Percentiles rank a stretch among this genome's conserved stretches.
Evolutionary conservation across 75 land plant species (phyloP).

Genomic region (Cunninghamia lanceolata): DNA sequence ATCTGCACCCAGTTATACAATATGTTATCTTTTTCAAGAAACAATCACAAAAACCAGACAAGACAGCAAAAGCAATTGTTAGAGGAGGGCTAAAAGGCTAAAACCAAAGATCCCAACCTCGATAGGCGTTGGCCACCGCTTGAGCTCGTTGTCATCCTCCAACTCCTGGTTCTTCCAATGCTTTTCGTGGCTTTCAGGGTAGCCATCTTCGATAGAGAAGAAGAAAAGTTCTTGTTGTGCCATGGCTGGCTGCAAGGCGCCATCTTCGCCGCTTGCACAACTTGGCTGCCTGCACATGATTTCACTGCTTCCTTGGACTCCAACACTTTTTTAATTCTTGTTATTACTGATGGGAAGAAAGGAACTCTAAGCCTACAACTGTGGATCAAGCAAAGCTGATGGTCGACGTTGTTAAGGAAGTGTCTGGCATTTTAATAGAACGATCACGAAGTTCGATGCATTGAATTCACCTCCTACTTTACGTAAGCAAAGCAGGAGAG

Average conservation of each 20-base stretch:
- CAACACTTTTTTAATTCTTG: background rate
- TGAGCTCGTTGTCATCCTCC: background rate
- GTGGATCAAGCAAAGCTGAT: background rate
- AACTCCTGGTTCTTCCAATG: background rate
- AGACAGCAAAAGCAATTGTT: background rate
- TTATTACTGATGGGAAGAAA: background rate
- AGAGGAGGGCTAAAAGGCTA: background rate
- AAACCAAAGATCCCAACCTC: background rate
- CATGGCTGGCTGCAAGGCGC: background rate
- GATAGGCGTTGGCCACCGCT: background rate
- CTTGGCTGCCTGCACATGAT: background rate
- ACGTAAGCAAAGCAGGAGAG: background rate
- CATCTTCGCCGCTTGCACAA: background rate
- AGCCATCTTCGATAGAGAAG: background rate
- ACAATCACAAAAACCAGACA: too few relatives aligned
- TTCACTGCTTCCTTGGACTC: background rate
- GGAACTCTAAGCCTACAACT: background rate
- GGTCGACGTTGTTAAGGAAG: background rate
- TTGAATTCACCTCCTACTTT: background rate
- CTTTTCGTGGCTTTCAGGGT: background rate
- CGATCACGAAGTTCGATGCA: background rate
- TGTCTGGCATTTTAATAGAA: background rate
- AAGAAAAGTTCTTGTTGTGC: background rate
- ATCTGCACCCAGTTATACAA: constrained; percentile 19
- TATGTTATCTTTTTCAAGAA: too few relatives aligned